Percentiles rank a stretch among this genome's conserved stretches.
These are phyloP conservation scores for Torulaspora delbrueckii DNA, from an alignment of 805 yeast genomes.

Conservation along the genomic window DNA sequence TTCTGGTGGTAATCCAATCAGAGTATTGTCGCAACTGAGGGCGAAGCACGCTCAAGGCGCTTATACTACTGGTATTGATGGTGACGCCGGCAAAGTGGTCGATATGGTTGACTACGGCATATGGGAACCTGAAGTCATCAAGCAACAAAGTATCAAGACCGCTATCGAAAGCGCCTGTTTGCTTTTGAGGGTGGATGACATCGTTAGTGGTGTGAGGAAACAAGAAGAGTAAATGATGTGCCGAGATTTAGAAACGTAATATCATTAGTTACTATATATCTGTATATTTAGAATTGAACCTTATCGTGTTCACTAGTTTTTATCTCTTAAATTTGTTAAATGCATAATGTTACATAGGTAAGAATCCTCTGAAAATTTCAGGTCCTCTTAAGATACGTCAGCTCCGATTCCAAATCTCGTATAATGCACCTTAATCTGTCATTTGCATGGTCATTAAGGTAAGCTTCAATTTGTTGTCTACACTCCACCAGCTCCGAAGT, in stretches of 20 bases:
- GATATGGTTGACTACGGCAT: slow-evolving; percentile 95
- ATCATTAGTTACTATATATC: neutral
- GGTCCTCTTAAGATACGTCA: slow-evolving; percentile 12
- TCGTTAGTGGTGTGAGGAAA: slow-evolving; percentile 89
- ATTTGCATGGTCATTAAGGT: slow-evolving; percentile 14
- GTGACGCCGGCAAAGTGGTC: slow-evolving; percentile 87
- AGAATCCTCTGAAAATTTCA: neutral
- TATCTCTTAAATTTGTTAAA: neutral
- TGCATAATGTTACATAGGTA: slow-evolving; percentile 10
- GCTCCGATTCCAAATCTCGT: slow-evolving; percentile 37
- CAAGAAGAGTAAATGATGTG: slow-evolving; percentile 26
- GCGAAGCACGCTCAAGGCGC: slow-evolving; percentile 94
- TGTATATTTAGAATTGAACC: slow-evolving; percentile 3
- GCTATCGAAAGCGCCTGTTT: slow-evolving; percentile 96
- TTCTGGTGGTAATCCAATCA: slow-evolving; percentile 95
- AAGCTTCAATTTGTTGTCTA: slow-evolving; percentile 14
- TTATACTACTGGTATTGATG: slow-evolving; percentile 86
- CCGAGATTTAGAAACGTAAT: neutral
- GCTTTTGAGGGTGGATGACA: slow-evolving; percentile 92
- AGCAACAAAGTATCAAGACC: slow-evolving; percentile 95
- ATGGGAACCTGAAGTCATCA: slow-evolving; percentile 99
- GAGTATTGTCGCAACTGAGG: slow-evolving; percentile 82
- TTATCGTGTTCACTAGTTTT: neutral
- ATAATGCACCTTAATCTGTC: slow-evolving; percentile 34
- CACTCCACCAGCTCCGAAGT: slow-evolving; percentile 22